Base-by-base conservation (phyloP, 164 flowering plant species). In the Akebia trifoliata region DNA sequence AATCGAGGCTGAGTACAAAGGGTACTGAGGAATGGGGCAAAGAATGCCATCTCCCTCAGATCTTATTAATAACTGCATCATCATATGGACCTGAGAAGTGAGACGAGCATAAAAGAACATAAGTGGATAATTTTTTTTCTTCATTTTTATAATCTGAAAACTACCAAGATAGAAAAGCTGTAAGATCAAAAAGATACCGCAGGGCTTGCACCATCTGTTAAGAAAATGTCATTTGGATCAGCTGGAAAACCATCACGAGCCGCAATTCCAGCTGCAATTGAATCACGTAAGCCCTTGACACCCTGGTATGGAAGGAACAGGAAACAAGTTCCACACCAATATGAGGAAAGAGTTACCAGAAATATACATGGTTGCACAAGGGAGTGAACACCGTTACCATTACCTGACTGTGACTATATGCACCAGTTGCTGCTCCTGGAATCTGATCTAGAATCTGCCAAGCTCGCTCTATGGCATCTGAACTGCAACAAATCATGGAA, bases 121-220 rank as follows among this genome's bases (percentile, higher is more conserved):
- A 20, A 48, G 36, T n/a, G n/a, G n/a, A n/a, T n/a, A n/a, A n/a
- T n/a, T n/a, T n/a, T n/a, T n/a, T n/a, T n/a, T n/a, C n/a, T n/a
- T n/a, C n/a, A n/a, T n/a, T n/a, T n/a, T n/a, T n/a, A n/a, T n/a
- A n/a, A n/a, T n/a, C n/a, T n/a, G n/a, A n/a, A n/a, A 2, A 7
- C 1, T 8, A 6, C 34, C 6, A 29, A 6, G 26, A 22, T 50
- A 46, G 38, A 22, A 17, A 55, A 4, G 26, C 9, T 14, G 46
- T 18, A 31, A 31, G 38, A 53, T 20, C 8, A 40, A 45, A n/a
- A 55, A 34, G n/a, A 55, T 81, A 90, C 99, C 66, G 83, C 95
- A 11, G 99, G 97, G 69, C 96, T 94, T 53, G 99, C 97, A 66
- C 99, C 99, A 79, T 94, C 99, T 14, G 96, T 87, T 75, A 94